Base-by-base conservation (phyloP, 495 filamentous ascomycete genomes). In the Sphaerosporella brunnea region DNA sequence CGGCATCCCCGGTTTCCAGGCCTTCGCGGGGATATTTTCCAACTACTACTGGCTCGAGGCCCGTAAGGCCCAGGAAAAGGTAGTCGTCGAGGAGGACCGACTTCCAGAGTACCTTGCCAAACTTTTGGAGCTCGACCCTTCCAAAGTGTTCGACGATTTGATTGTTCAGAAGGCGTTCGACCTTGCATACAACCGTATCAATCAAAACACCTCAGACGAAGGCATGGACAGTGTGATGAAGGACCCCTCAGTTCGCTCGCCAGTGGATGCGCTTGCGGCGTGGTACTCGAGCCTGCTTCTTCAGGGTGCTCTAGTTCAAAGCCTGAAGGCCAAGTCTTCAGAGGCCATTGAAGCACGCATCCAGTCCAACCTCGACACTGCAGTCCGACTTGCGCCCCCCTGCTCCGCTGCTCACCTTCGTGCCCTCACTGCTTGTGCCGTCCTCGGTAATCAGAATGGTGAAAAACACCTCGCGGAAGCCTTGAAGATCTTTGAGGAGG, bases 141-240 rank as follows among this genome's bases (percentile, higher is more conserved):
- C 85, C 30, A 74, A 81, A 23, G 83, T 94, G 16, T 72, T 96
- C 59, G 75, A 75, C 48, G 72, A 79, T 45, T 65, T 66, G 50
- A 81, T 93, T 47, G 71, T 85, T 32, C 85, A 94, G 61, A 74
- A 86, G 38, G 86, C 85, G 1, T 84, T 86, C 51, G 93, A 93
- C 59, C 72, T 96, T 3, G 83, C 84, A 7, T 94, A 84, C 80
- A 92, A 93, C 58, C 72, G 73, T 4, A 88, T 78, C 0, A 74
- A 75, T 11, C 68, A 80, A 52, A 65, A 68, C 15, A 68, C 71
- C 8, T 64, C 72, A 24, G 77, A 78, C 43, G 79, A 79, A 36
- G 73, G 81, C 21, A 79, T 93, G 65, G 81, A 93, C 59, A 70
- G 76, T 11, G 84, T 93, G 9, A 80, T 88, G 16, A 82, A 88